Conservation (phyloP, 148 eudicot genomes). For the Euryodendron excelsum region DNA sequence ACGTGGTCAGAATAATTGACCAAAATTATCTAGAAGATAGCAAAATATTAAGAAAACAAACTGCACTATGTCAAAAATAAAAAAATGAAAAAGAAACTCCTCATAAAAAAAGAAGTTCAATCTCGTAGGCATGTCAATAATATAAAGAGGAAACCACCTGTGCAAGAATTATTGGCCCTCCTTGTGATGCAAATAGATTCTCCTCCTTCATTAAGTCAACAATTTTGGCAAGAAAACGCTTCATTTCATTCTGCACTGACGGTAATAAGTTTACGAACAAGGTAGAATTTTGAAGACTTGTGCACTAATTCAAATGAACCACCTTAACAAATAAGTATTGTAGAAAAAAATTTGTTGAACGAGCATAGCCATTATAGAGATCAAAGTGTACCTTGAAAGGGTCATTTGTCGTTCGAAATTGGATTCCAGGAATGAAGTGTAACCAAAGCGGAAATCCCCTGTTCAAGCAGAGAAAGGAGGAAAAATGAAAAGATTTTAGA, state of each 20-base stretch:
- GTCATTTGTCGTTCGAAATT: conserved; percentile 43
- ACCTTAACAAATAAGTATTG: neutral
- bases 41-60: neutral
- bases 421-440: conserved; percentile 51
- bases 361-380: neutral
- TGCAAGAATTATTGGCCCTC: conserved; percentile 51
- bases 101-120: neutral
- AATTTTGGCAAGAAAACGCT: conserved; percentile 42
- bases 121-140: neutral
- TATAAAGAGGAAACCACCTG: conserved; percentile 29
- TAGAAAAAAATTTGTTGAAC: neutral
- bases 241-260: conserved; percentile 42
- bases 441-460: conserved; percentile 61
- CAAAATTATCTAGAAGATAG: neutral
- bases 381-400: conserved; percentile 35
- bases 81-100: neutral
- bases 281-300: neutral
- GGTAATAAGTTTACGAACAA: neutral
- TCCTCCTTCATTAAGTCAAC: conserved; percentile 48
- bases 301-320: neutral
- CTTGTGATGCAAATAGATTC: conserved; percentile 55
- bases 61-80: neutral
- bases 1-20: neutral
- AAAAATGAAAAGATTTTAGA: neutral
- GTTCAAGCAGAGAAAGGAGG: neutral